phyloP scores from a whole-genome alignment of 164 flowering plant species.

The Stephania cephalantha region DNA sequence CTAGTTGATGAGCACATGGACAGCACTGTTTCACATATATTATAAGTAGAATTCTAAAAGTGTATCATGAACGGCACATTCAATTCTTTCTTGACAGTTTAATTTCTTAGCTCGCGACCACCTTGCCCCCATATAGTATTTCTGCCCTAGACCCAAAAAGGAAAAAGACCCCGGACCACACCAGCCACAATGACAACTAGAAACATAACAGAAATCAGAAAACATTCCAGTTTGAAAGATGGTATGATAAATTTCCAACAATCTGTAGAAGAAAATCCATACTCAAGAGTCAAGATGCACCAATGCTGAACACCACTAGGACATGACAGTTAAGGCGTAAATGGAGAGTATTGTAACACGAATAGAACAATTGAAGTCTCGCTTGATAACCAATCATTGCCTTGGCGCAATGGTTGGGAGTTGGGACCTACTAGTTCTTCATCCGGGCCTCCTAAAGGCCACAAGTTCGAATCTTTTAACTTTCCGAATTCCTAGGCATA shows the following conservation, averaged over 20 bases:
- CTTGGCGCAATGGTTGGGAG: too few species aligned
- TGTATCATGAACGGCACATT: background rate
- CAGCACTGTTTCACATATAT: background rate
- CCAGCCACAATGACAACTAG: background rate
- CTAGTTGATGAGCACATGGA: conserved; percentile 8
- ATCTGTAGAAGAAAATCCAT: background rate
- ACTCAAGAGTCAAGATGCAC: background rate
- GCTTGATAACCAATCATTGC: too few species aligned
- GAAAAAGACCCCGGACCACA: background rate
- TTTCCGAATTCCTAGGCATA: too few species aligned
- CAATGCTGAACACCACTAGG: background rate
- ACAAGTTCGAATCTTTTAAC: too few species aligned
- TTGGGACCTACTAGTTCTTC: too few species aligned
- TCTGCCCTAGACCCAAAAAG: background rate
- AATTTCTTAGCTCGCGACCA: background rate
- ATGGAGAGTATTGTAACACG: too few species aligned
- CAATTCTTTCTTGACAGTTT: background rate
- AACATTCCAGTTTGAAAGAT: background rate
- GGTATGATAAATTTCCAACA: background rate
- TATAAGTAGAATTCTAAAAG: background rate
- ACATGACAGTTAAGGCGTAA: background rate
- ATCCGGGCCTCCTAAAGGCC: too few species aligned
- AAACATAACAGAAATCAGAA: background rate
- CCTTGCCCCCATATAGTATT: background rate
- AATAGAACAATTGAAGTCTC: too few species aligned